Evolutionary conservation across 106 monocot genomes (phyloP).

Genomic region (Narthecium ossifragum): DNA sequence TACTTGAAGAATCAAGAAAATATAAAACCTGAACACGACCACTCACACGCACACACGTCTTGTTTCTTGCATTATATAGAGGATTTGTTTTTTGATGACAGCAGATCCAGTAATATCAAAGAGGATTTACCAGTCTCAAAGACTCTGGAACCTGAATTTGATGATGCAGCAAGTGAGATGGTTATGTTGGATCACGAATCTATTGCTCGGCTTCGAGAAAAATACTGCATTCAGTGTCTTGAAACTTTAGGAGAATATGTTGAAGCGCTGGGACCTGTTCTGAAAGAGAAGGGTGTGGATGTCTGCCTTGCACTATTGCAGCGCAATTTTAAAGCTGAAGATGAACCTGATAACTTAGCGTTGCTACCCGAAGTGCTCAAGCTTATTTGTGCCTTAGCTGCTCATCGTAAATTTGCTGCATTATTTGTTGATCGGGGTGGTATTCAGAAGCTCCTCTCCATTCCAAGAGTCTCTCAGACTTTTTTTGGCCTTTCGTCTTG

Average conservation of each 20-base stretch:
- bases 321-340: constrained; percentile 40
- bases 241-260: constrained; percentile 90
- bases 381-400: constrained; percentile 77
- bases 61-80: background rate
- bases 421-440: constrained; percentile 93
- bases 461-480: constrained; percentile 54
- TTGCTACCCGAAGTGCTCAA: constrained; percentile 85
- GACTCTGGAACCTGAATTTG: constrained; percentile 29
- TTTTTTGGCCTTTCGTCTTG: constrained; percentile 84
- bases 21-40: no score
- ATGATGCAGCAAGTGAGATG: constrained; percentile 44
- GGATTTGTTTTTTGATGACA: constrained; percentile 13
- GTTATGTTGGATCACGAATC: constrained; percentile 61
- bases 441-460: constrained; percentile 76
- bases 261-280: constrained; percentile 89
- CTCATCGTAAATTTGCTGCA: constrained; percentile 88
- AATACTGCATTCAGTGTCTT: constrained; percentile 82
- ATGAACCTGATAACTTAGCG: constrained; percentile 22
- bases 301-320: constrained; percentile 82
- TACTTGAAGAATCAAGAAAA: no score
- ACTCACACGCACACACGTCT: no score
- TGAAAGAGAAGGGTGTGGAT: constrained; percentile 96
- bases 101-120: constrained; percentile 26
- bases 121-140: constrained; percentile 20
- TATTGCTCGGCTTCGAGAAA: constrained; percentile 60